These are phyloP conservation scores for Megacollybia marginata DNA, from an alignment of 768 basidiomycete genomes.

Conservation along the genomic window DNA sequence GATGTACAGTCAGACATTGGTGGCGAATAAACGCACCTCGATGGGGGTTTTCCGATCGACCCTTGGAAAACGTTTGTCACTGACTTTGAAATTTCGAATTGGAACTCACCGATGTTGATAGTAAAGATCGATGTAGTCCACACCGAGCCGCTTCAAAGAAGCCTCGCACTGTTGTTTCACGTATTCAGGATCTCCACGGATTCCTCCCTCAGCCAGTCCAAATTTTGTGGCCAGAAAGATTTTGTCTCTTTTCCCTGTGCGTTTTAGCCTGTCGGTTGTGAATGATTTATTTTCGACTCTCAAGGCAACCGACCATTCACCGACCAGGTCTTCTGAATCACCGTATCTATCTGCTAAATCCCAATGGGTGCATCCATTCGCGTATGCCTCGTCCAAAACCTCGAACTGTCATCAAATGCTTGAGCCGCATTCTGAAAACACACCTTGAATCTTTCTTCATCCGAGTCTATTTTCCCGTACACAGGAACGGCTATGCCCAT, in stretches of 20 bases:
- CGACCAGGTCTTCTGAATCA: slow-evolving; percentile 32
- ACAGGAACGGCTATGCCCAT: slow-evolving; percentile 35
- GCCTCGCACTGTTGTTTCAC: slow-evolving; percentile 27
- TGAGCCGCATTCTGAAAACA: slow-evolving; percentile 19
- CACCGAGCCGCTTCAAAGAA: slow-evolving; percentile 34
- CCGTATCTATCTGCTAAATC: slow-evolving; percentile 36
- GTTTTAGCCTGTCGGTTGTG: slow-evolving; percentile 25
- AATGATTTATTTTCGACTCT: neutral
- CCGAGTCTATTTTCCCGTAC: slow-evolving; percentile 32
- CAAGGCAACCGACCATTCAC: slow-evolving; percentile 25
- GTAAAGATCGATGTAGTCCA: slow-evolving; percentile 36
- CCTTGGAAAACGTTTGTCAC: slow-evolving; percentile 1
- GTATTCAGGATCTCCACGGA: slow-evolving; percentile 27
- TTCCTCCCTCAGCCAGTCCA: slow-evolving; percentile 14
- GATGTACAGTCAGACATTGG: neutral
- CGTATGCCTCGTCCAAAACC: slow-evolving; percentile 32
- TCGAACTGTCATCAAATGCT: slow-evolving; percentile 6
- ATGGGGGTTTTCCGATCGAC: slow-evolving; percentile 37
- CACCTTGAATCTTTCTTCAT: slow-evolving; percentile 39
- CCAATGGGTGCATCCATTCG: slow-evolving; percentile 32
- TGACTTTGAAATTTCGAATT: neutral
- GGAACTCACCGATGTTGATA: slow-evolving; percentile 32
- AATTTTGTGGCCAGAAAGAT: slow-evolving; percentile 48
- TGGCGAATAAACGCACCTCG: slow-evolving; percentile 25
- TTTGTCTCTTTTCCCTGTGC: slow-evolving; percentile 29